Percentiles rank a stretch among this genome's conserved stretches.
phyloP scores from a whole-genome alignment of 371 early-diverging fungal genomes.

The Circinella umbellata region DNA sequence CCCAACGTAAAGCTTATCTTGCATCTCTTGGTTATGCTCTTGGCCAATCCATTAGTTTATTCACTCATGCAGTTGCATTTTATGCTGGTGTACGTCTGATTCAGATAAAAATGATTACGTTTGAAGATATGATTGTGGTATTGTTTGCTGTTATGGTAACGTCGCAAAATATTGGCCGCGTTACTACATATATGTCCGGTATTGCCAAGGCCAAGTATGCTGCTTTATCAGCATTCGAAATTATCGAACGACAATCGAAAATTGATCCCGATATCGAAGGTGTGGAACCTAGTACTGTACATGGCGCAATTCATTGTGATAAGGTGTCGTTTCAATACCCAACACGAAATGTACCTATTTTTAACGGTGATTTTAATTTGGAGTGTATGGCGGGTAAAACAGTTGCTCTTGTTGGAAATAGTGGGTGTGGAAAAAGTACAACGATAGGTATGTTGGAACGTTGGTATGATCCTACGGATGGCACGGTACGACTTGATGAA shows the following conservation, averaged over 20 bases:
- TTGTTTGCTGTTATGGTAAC: slow-evolving; percentile 76
- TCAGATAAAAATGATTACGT: slow-evolving; percentile 33
- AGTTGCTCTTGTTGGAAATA: slow-evolving; percentile 82
- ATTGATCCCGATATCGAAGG: slow-evolving; percentile 77
- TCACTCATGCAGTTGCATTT: slow-evolving; percentile 64
- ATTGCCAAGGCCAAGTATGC: slow-evolving; percentile 81
- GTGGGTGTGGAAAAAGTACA: slow-evolving; percentile 89
- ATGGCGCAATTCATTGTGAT: slow-evolving; percentile 61
- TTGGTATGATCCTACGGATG: slow-evolving; percentile 80
- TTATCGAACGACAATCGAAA: slow-evolving; percentile 73
- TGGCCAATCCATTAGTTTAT: slow-evolving; percentile 66
- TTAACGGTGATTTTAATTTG: slow-evolving; percentile 74
- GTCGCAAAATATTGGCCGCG: slow-evolving; percentile 68
- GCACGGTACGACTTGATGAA: slow-evolving; percentile 69
- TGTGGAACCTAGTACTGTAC: slow-evolving; percentile 69
- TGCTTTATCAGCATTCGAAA: slow-evolving; percentile 73
- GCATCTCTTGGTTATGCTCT: slow-evolving; percentile 73
- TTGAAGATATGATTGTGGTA: slow-evolving; percentile 60
- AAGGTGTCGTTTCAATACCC: slow-evolving; percentile 84
- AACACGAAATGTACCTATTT: slow-evolving; percentile 75
- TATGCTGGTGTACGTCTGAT: slow-evolving; percentile 61
- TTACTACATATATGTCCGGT: slow-evolving; percentile 59
- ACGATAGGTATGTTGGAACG: slow-evolving; percentile 83
- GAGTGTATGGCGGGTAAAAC: slow-evolving; percentile 74
- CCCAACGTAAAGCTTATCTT: slow-evolving; percentile 58